These are phyloP conservation scores for Schizosaccharomyces lindneri DNA, from an alignment of 805 yeast species.

Conservation along the genomic window DNA sequence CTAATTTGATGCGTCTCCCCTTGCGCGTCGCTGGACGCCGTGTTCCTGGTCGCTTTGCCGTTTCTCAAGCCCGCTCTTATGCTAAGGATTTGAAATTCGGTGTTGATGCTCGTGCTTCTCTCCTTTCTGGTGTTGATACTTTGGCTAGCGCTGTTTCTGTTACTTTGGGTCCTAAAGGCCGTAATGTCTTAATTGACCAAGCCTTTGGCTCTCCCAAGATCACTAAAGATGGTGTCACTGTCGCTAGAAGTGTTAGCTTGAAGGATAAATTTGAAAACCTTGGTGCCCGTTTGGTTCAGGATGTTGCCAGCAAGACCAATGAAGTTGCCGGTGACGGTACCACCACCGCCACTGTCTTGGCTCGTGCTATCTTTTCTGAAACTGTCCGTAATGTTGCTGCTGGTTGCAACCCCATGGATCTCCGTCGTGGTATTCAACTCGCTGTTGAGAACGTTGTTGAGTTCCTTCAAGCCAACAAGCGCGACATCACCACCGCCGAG, in stretches of 20 bases:
- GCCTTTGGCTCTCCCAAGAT: slow-evolving; percentile 91
- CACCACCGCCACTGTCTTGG: slow-evolving; percentile 87
- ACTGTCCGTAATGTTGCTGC: slow-evolving; percentile 93
- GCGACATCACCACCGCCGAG: slow-evolving; percentile 75
- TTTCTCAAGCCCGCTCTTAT: not conserved
- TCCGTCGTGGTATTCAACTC: slow-evolving; percentile 89
- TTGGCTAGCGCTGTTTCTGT: slow-evolving; percentile 91
- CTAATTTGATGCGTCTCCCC: not conserved
- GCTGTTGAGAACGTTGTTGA: slow-evolving; percentile 85
- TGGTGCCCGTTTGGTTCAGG: slow-evolving; percentile 88
- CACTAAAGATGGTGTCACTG: slow-evolving; percentile 97
- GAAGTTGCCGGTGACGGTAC: slow-evolving; percentile 98
- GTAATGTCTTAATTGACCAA: slow-evolving; percentile 91
- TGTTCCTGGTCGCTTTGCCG: not conserved
- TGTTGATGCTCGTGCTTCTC: slow-evolving; percentile 88
- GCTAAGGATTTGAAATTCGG: slow-evolving; percentile 80
- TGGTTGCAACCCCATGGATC: slow-evolving; percentile 96
- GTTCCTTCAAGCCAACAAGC: slow-evolving; percentile 62
- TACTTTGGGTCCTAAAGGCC: slow-evolving; percentile 92
- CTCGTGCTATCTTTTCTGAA: slow-evolving; percentile 86
- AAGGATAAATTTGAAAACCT: slow-evolving; percentile 83
- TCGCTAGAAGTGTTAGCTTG: slow-evolving; percentile 46
- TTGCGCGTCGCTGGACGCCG: not conserved
- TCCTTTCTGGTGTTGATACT: slow-evolving; percentile 78
- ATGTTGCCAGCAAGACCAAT: slow-evolving; percentile 90